phyloP scores from a whole-genome alignment of 176 grass and related monocot species.

The Bothriochloa decipiens region DNA sequence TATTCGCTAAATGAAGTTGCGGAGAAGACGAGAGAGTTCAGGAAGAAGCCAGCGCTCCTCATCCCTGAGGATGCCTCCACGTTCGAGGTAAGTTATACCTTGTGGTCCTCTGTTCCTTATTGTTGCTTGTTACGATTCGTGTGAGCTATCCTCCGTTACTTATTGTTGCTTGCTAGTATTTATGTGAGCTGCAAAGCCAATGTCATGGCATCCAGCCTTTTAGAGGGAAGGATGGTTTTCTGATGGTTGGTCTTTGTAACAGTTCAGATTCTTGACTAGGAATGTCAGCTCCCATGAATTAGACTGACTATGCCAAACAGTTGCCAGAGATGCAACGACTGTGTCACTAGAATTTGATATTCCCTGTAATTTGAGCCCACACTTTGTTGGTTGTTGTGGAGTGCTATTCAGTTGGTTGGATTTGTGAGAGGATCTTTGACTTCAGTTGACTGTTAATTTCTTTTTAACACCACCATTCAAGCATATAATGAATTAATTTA shows the following conservation, averaged over 20 bases:
- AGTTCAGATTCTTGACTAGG: neutral
- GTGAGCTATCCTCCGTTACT: neutral
- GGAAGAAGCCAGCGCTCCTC: conserved; percentile 26
- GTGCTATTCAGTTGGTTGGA: neutral
- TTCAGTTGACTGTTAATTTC: neutral
- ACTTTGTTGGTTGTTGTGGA: neutral
- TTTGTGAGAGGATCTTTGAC: neutral
- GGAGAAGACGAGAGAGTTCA: conserved; percentile 61
- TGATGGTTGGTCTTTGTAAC: neutral
- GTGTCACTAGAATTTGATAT: neutral
- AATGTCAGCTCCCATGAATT: neutral
- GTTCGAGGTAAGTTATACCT: conserved; percentile 52
- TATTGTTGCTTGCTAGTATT: conserved; percentile 5
- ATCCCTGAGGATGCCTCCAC: conserved; percentile 41
- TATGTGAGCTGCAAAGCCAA: neutral
- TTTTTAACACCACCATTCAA: neutral
- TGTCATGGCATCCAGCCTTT: neutral
- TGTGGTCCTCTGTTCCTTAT: neutral
- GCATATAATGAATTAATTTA: neutral
- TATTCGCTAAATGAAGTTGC: conserved; percentile 66
- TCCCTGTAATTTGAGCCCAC: neutral
- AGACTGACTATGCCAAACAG: neutral
- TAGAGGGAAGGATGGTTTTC: neutral
- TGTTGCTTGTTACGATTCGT: neutral
- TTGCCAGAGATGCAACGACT: neutral